phyloP scores from a whole-genome alignment of 1,284 basidiomycete genomes.

The Pseudozyma hubeiensis region DNA sequence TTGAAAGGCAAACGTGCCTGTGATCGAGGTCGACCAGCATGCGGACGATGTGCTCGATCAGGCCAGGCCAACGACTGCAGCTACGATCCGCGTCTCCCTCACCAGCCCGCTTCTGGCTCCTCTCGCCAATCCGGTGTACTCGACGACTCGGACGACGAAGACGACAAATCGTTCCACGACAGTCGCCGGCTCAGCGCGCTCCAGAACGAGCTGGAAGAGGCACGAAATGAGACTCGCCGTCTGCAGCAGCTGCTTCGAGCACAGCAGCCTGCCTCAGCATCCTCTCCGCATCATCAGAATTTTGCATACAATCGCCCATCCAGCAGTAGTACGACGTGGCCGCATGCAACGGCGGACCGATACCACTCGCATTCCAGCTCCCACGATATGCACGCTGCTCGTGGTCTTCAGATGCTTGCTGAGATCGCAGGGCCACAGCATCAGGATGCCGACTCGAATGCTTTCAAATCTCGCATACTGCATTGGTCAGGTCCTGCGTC shows the following conservation, averaged over 20 bases:
- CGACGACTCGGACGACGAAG: constrained; percentile 29
- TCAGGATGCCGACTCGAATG: constrained; percentile 37
- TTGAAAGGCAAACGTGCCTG: constrained; percentile 47
- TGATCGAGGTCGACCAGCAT: constrained; percentile 43
- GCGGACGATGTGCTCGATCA: constrained; percentile 34
- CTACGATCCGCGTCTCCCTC: constrained; percentile 39
- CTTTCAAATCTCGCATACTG: constrained; percentile 30
- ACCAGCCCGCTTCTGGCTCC: constrained; percentile 12
- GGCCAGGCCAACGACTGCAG: constrained; percentile 29
- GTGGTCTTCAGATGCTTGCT: constrained; percentile 46
- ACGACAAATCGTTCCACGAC: constrained; percentile 8
- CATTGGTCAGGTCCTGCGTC: constrained; percentile 29
- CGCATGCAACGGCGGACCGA: neutral
- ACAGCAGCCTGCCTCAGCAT: constrained; percentile 3
- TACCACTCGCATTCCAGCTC: constrained; percentile 13
- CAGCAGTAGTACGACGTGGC: neutral
- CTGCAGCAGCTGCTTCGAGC: constrained; percentile 27
- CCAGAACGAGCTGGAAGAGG: constrained; percentile 19
- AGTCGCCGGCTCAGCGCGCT: constrained; percentile 12
- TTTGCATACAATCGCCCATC: constrained; percentile 1
- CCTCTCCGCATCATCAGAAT: neutral
- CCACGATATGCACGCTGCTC: constrained; percentile 34
- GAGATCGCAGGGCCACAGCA: constrained; percentile 44
- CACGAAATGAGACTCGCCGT: constrained; percentile 24
- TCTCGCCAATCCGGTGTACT: neutral